Evolutionary conservation across 768 basidiomycete genomes (phyloP).

Genomic region (Pleurotus ostreatus): DNA sequence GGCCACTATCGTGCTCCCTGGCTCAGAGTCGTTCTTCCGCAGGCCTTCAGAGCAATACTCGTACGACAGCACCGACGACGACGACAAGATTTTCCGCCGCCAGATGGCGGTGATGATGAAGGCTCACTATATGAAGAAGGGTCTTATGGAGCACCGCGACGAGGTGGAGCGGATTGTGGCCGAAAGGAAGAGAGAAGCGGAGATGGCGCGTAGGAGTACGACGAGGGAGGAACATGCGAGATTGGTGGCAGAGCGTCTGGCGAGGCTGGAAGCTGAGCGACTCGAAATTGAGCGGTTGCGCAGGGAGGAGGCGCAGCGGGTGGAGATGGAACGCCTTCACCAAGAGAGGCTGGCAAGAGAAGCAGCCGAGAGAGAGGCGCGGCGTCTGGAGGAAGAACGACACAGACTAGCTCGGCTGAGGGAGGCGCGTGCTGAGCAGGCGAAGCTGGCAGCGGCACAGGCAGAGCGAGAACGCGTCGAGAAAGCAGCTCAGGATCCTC

Average conservation of each 20-base stretch:
- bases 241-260: no score
- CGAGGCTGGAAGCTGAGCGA: neutral
- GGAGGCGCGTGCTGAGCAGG: neutral
- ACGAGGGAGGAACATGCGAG: no score
- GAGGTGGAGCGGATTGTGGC: neutral
- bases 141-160: constrained; percentile 1
- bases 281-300: neutral
- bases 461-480: neutral
- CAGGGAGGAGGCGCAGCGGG: neutral
- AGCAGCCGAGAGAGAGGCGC: no score
- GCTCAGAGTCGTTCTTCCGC: no score
- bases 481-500: neutral
- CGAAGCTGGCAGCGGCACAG: neutral
- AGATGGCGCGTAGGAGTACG: no score
- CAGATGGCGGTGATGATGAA: constrained; percentile 2
- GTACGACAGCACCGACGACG: neutral
- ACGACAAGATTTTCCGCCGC: neutral
- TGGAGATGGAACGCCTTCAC: neutral
- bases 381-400: neutral
- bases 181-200: neutral
- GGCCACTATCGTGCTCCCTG: neutral
- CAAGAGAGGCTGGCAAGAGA: no score
- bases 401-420: neutral
- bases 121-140: neutral
- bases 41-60: no score